Percentiles rank a stretch among this genome's conserved stretches.
phyloP scores from a whole-genome alignment of 1,284 basidiomycete genomes.

The Thelephora terrestris region DNA sequence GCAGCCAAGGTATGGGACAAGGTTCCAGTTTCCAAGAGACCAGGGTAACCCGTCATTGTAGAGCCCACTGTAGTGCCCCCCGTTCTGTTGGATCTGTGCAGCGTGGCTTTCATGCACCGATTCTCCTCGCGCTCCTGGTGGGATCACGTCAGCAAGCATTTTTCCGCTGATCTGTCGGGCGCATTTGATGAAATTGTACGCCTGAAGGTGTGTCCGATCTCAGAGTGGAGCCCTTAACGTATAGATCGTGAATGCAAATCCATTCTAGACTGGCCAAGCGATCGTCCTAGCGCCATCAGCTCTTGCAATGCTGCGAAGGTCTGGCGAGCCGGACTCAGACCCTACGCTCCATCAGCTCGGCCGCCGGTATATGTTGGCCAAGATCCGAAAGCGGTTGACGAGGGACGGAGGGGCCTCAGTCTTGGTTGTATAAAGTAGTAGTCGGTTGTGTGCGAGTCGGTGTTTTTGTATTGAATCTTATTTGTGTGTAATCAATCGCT shows the following conservation, averaged over 20 bases:
- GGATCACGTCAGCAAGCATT: slow-evolving; percentile 47
- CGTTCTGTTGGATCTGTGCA: slow-evolving; percentile 50
- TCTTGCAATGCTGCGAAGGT: slow-evolving; percentile 22
- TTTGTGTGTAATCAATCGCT: too few species aligned
- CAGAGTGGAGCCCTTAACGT: neutral
- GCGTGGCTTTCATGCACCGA: slow-evolving; percentile 45
- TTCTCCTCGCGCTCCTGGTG: slow-evolving; percentile 62
- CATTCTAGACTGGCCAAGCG: slow-evolving; percentile 41
- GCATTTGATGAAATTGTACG: slow-evolving; percentile 50
- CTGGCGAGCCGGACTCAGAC: neutral
- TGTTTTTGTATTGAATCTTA: too few species aligned
- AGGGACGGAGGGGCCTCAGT: slow-evolving; percentile 47
- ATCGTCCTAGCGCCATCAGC: slow-evolving; percentile 45
- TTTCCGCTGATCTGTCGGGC: slow-evolving; percentile 46
- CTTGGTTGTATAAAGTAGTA: slow-evolving; percentile 20
- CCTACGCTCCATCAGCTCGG: slow-evolving; percentile 30
- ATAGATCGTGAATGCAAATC: neutral
- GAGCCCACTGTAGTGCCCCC: slow-evolving; percentile 57
- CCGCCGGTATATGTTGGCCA: slow-evolving; percentile 40
- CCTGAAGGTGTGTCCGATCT: slow-evolving; percentile 33
- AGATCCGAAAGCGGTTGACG: slow-evolving; percentile 46
- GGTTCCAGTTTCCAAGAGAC: neutral
- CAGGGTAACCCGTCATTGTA: slow-evolving; percentile 13
- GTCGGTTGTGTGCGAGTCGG: neutral
- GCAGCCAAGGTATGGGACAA: slow-evolving; percentile 18